A percentile compares a stretch with the other conserved stretches of the same genome.
phyloP scores from a whole-genome alignment of 495 filamentous ascomycete species.

The Venustampulla echinocandica region DNA sequence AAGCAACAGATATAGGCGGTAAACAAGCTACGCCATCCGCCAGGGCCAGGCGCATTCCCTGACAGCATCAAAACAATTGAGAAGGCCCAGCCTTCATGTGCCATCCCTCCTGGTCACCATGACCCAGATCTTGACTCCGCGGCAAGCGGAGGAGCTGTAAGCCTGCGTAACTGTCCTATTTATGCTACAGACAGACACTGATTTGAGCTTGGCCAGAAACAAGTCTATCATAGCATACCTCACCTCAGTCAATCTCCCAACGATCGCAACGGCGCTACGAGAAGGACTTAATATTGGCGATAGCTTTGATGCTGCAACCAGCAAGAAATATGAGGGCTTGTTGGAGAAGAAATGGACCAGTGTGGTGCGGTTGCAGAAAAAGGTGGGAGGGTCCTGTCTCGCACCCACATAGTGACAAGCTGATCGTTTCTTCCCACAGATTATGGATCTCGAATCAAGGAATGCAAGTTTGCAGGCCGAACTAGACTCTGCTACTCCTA shows the following conservation, averaged over 20 bases:
- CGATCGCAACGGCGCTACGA: conserved; percentile 58
- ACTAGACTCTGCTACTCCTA: conserved; percentile 77
- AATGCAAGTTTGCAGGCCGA: conserved; percentile 66
- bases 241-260: conserved; percentile 56
- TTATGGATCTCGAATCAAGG: conserved; percentile 85
- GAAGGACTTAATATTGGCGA: conserved; percentile 56
- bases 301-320: conserved; percentile 63
- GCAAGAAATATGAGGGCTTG: conserved; percentile 83
- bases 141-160: conserved; percentile 87
- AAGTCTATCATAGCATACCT: conserved; percentile 88
- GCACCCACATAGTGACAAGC: conserved; percentile 8
- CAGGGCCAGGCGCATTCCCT: conserved; percentile 12
- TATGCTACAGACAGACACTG: background rate
- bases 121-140: conserved; percentile 66
- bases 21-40: background rate
- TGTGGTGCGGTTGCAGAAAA: conserved; percentile 83
- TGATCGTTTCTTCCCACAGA: conserved; percentile 40
- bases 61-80: background rate
- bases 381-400: conserved; percentile 41
- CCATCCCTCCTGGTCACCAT: conserved; percentile 37
- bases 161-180: conserved; percentile 21
- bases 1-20: conserved; percentile 7
- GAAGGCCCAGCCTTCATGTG: conserved; percentile 16
- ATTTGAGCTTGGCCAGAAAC: conserved; percentile 51
- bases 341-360: conserved; percentile 97